These are phyloP conservation scores for Sextonia rubra DNA, from an alignment of 164 flowering plant species.

Conservation along the genomic window DNA sequence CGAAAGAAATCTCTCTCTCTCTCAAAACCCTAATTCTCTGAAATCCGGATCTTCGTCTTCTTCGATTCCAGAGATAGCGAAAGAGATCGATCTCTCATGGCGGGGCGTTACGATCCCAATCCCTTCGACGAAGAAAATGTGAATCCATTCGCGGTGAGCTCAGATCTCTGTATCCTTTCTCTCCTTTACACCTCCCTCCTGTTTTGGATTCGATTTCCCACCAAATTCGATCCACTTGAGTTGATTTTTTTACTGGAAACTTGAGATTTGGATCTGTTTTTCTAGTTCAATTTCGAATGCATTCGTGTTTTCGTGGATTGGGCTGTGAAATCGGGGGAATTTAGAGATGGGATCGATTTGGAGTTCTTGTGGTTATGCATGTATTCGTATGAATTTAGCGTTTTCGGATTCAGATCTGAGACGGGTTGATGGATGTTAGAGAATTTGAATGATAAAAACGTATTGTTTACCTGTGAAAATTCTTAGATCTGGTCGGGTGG, in stretches of 20 bases:
- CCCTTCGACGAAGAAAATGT: slow-evolving; percentile 84
- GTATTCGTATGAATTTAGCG: not conserved
- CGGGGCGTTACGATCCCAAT: slow-evolving; percentile 63
- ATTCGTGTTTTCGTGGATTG: not conserved
- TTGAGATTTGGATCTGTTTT: not conserved
- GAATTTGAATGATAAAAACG: not conserved
- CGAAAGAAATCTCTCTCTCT: not conserved
- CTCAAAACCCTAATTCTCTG: not conserved
- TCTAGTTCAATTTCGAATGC: not conserved
- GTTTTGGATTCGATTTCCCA: not conserved
- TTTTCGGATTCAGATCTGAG: not conserved
- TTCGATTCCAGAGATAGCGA: not conserved
- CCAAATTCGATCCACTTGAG: not conserved
- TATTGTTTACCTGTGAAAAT: not conserved
- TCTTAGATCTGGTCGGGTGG: not conserved
- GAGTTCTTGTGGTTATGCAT: not conserved
- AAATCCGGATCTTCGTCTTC: not conserved
- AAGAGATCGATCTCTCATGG: slow-evolving; percentile 38
- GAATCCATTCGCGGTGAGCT: slow-evolving; percentile 81
- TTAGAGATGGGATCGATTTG: not conserved
- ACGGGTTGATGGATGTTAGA: not conserved
- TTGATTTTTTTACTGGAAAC: not conserved
- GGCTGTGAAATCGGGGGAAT: not conserved
- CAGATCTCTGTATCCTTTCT: not conserved
- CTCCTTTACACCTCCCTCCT: not conserved